Evolutionary conservation across 139 green algal species (phyloP).

Genomic region (Marvania coccoides): DNA sequence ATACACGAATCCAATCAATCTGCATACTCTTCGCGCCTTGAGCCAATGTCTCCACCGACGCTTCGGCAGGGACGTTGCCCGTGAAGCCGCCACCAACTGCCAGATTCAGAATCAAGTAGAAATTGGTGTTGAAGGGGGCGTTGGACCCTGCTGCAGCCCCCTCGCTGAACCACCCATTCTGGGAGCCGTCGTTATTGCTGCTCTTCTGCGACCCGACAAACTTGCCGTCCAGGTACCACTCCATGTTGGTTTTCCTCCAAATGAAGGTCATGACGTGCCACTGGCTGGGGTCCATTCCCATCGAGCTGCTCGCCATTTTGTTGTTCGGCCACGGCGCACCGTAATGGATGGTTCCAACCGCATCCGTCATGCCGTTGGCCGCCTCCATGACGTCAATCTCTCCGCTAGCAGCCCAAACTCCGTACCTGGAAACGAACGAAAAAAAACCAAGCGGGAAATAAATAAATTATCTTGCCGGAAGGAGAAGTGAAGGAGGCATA

Average conservation of each 20-base stretch:
- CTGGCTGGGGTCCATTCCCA: background rate
- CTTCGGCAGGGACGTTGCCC: background rate
- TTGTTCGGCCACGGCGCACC: constrained; percentile 10
- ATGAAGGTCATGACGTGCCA: constrained; percentile 1
- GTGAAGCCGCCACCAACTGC: constrained; percentile 17
- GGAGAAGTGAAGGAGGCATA: too few relatives aligned
- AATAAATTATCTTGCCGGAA: too few relatives aligned
- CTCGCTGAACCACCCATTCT: background rate
- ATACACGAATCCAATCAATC: constrained; percentile 4
- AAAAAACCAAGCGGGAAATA: too few relatives aligned
- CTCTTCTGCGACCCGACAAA: background rate
- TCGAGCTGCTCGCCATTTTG: background rate
- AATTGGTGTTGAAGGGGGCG: constrained; percentile 8
- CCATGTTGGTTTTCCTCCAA: background rate
- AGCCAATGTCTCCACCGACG: background rate
- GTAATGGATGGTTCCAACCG: constrained; percentile 11
- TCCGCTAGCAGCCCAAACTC: constrained; percentile 9
- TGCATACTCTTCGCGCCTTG: background rate
- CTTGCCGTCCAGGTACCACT: background rate
- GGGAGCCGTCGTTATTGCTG: background rate
- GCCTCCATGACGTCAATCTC: constrained; percentile 19
- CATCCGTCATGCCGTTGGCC: background rate
- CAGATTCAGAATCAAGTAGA: constrained; percentile 20
- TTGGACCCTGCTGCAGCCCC: background rate
- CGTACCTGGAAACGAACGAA: too few relatives aligned